phyloP scores from a whole-genome alignment of 169 alveolate genomes.

The Plasmodium chabaudi region DNA sequence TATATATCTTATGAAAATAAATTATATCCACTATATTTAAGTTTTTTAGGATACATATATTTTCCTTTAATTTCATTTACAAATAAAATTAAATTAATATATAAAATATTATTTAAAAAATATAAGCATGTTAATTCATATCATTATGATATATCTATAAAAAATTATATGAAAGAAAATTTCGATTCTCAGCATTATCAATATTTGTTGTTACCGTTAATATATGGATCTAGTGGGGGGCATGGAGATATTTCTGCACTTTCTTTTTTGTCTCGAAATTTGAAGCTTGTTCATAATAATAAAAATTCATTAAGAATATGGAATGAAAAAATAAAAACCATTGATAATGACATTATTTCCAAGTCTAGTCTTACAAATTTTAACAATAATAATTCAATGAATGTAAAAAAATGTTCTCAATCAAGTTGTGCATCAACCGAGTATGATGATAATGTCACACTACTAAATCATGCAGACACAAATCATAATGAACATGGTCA shows the following conservation, averaged over 20 bases:
- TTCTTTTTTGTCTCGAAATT: constrained; percentile 51
- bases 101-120: constrained; percentile 14
- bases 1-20: constrained; percentile 12
- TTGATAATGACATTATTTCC: no score
- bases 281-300: constrained; percentile 19
- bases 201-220: constrained; percentile 33
- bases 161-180: constrained; percentile 45
- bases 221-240: constrained; percentile 67
- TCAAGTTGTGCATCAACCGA: no score
- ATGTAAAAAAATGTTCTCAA: no score
- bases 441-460: no score
- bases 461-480: no score
- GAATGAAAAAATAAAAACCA: neutral
- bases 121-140: constrained; percentile 23
- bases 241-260: constrained; percentile 40
- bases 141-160: constrained; percentile 23
- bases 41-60: constrained; percentile 13
- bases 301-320: constrained; percentile 15
- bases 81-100: constrained; percentile 56
- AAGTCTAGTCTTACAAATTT: no score
- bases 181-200: constrained; percentile 37
- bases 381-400: no score
- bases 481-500: no score
- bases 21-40: constrained; percentile 26
- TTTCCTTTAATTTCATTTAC: constrained; percentile 27